Percentiles rank a stretch among this genome's conserved stretches.
These are phyloP conservation scores for Phellopilus nigrolimitatus DNA, from an alignment of 1,284 basidiomycete genomes.

Conservation along the genomic window DNA sequence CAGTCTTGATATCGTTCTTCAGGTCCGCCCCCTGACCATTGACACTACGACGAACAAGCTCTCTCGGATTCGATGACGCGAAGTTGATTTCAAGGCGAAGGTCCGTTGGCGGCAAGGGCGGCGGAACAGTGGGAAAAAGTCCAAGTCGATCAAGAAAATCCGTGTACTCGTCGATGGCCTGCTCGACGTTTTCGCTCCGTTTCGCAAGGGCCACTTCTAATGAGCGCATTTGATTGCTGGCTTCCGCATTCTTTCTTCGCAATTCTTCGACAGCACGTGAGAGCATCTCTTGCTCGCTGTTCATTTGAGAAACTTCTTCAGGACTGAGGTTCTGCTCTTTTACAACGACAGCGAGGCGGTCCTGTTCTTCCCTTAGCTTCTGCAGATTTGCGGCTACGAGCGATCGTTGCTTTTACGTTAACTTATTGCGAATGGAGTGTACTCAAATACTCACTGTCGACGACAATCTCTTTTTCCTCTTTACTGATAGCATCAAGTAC, in stretches of 20 bases:
- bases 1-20: slow-evolving; percentile 65
- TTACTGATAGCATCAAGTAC: slow-evolving; percentile 55
- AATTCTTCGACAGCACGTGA: slow-evolving; percentile 69
- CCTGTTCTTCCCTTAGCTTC: slow-evolving; percentile 56
- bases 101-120: slow-evolving; percentile 65
- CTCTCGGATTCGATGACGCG: slow-evolving; percentile 59
- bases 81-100: slow-evolving; percentile 73
- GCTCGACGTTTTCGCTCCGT: slow-evolving; percentile 73
- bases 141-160: slow-evolving; percentile 68
- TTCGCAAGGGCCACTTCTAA: slow-evolving; percentile 77
- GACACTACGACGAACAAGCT: slow-evolving; percentile 40
- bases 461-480: slow-evolving; percentile 57
- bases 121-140: slow-evolving; percentile 62
- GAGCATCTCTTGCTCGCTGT: slow-evolving; percentile 74
- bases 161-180: slow-evolving; percentile 71
- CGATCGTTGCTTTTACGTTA: slow-evolving; percentile 13
- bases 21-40: slow-evolving; percentile 51
- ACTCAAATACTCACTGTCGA: slow-evolving; percentile 27
- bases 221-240: slow-evolving; percentile 62
- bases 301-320: slow-evolving; percentile 85
- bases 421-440: background rate
- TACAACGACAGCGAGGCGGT: slow-evolving; percentile 60
- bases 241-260: slow-evolving; percentile 67
- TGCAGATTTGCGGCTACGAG: slow-evolving; percentile 51
- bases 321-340: slow-evolving; percentile 79